Conservation (phyloP, 1,139 yeast genomes). For the Diutina rugosa region DNA sequence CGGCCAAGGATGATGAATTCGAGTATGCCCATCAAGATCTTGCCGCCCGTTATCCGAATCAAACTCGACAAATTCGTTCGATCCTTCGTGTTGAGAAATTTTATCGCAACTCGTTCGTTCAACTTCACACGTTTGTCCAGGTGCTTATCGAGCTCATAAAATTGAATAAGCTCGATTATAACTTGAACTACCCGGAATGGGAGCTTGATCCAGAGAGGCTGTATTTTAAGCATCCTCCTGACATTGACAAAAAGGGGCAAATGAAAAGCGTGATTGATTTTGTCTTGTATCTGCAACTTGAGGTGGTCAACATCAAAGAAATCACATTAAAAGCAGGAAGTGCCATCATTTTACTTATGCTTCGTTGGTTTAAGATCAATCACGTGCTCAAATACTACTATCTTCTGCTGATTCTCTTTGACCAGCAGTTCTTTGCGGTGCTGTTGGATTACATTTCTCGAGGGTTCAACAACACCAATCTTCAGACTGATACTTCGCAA, state of each 20-base stretch:
- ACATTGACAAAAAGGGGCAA: slow-evolving; percentile 3
- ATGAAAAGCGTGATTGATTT: slow-evolving; percentile 6
- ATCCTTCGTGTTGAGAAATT: slow-evolving; percentile 48
- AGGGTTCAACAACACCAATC: slow-evolving; percentile 23
- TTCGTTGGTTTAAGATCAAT: slow-evolving; percentile 68
- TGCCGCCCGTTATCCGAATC: background rate
- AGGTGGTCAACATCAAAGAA: slow-evolving; percentile 50
- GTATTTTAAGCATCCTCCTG: slow-evolving; percentile 9
- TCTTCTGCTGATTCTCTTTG: slow-evolving; percentile 59
- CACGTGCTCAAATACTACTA: slow-evolving; percentile 75
- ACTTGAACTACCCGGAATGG: slow-evolving; percentile 22
- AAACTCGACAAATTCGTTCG: slow-evolving; percentile 17
- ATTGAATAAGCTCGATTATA: slow-evolving; percentile 27
- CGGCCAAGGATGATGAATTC: slow-evolving; percentile 8
- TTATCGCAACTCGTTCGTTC: slow-evolving; percentile 38
- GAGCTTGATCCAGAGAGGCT: slow-evolving; percentile 27
- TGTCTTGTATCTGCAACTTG: slow-evolving; percentile 32
- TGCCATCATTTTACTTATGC: slow-evolving; percentile 36
- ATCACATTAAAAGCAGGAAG: slow-evolving; percentile 50
- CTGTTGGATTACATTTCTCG: slow-evolving; percentile 24
- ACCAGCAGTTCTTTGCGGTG: slow-evolving; percentile 47
- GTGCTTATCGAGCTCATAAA: slow-evolving; percentile 54
- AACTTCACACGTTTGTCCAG: slow-evolving; percentile 48
- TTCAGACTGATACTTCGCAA: slow-evolving; percentile 11
- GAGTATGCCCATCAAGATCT: slow-evolving; percentile 7